Evolutionary conservation across 306 rosid genomes (phyloP).

Genomic region (Abrus precatorius): DNA sequence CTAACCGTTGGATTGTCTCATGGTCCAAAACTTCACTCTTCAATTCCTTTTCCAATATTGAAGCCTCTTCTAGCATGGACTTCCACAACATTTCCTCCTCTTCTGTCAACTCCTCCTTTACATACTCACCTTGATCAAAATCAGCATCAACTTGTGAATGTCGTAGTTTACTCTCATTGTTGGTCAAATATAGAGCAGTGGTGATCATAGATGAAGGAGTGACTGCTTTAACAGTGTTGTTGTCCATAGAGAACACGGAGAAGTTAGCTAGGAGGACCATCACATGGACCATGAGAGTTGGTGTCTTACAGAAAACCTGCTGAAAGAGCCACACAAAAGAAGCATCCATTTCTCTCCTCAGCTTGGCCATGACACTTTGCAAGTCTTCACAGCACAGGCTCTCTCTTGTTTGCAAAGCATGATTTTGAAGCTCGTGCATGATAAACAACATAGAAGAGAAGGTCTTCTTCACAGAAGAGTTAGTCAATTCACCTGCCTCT

Average conservation of each 20-base stretch:
- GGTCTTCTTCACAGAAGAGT: slow-evolving; percentile 64
- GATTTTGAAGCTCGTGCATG: slow-evolving; percentile 68
- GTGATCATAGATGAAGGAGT: slow-evolving; percentile 43
- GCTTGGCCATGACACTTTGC: slow-evolving; percentile 56
- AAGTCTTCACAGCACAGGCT: slow-evolving; percentile 64
- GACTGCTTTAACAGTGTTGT: slow-evolving; percentile 46
- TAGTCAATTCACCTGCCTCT: slow-evolving; percentile 46
- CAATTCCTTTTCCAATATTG: slow-evolving; percentile 52
- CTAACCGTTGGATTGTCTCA: slow-evolving; percentile 47
- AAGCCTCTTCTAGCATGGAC: slow-evolving; percentile 67
- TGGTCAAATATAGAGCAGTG: background rate
- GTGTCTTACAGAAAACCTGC: slow-evolving; percentile 73
- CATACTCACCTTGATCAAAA: slow-evolving; percentile 34
- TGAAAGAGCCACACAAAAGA: slow-evolving; percentile 86
- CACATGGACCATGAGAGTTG: slow-evolving; percentile 69
- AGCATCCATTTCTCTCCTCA: slow-evolving; percentile 66
- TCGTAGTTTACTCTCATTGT: slow-evolving; percentile 8
- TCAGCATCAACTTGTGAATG: slow-evolving; percentile 30
- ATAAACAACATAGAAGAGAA: slow-evolving; percentile 74
- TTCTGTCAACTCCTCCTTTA: slow-evolving; percentile 44
- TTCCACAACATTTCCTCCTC: slow-evolving; percentile 70
- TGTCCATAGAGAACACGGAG: slow-evolving; percentile 63
- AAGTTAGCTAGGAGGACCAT: slow-evolving; percentile 78
- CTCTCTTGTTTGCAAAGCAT: slow-evolving; percentile 68
- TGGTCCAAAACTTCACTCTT: slow-evolving; percentile 57